Evolutionary conservation across 2,329 filamentous ascomycete genomes (phyloP).

Genomic region (Diplodia seriata): DNA sequence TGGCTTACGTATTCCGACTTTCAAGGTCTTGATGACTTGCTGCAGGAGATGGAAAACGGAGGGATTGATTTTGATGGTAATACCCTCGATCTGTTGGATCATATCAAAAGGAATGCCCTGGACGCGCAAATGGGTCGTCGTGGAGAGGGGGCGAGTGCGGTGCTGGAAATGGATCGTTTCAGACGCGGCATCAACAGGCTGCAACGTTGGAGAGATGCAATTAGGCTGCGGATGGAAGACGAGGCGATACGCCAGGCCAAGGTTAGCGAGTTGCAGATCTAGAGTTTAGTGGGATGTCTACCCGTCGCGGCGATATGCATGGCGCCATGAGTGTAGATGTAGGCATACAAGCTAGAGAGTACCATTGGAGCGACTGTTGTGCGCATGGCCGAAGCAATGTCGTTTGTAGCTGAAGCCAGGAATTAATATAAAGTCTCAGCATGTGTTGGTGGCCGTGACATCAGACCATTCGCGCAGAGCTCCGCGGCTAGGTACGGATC

Average conservation of each 20-base stretch:
- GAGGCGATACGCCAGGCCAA: conserved; percentile 34
- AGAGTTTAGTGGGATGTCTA: not conserved
- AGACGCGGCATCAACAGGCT: conserved; percentile 43
- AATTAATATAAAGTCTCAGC: too few species aligned
- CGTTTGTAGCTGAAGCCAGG: not conserved
- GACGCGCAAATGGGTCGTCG: conserved; percentile 39
- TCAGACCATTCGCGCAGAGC: conserved; percentile 19
- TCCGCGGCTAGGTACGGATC: not conserved
- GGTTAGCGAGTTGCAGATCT: conserved; percentile 18
- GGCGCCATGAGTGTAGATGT: not conserved
- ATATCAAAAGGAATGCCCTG: conserved; percentile 42
- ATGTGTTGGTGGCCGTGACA: conserved; percentile 6
- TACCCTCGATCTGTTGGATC: conserved; percentile 52
- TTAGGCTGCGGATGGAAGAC: conserved; percentile 42
- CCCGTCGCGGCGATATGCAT: not conserved
- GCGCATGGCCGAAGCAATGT: not conserved
- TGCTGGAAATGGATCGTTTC: conserved; percentile 48
- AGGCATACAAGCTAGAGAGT: not conserved
- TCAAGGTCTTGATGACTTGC: conserved; percentile 59
- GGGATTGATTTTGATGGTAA: conserved; percentile 64
- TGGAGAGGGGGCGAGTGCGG: conserved; percentile 40
- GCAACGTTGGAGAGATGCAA: conserved; percentile 41
- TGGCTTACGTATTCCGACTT: conserved; percentile 69
- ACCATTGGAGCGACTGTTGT: not conserved
- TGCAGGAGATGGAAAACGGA: conserved; percentile 70